Percentiles rank a stretch among this genome's conserved stretches.
These are phyloP conservation scores for Candida khao-thaluensis DNA, from an alignment of 805 yeast species.

Conservation along the genomic window DNA sequence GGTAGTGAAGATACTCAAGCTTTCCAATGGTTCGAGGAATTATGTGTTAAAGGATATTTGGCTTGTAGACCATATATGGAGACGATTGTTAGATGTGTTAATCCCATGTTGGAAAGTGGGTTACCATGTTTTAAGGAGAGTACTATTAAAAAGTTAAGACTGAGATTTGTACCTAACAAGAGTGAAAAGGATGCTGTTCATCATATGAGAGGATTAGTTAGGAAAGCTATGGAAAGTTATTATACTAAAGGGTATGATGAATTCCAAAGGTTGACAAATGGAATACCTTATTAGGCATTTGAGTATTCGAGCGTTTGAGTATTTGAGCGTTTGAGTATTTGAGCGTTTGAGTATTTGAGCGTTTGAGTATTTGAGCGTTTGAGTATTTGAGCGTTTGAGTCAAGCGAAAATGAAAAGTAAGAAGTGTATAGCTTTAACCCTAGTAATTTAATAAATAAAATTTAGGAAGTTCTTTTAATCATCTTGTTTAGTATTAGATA, in stretches of 20 bases:
- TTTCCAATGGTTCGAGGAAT: conserved; percentile 89
- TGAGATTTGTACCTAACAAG: conserved; percentile 78
- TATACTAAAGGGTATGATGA: conserved; percentile 96
- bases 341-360: too few relatives aligned
- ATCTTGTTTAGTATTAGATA: too few relatives aligned
- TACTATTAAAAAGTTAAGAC: conserved; percentile 74
- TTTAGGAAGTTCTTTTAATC: too few relatives aligned
- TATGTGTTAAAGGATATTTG: conserved; percentile 88
- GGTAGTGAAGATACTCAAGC: conserved; percentile 83
- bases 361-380: too few relatives aligned
- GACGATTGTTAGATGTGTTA: conserved; percentile 76
- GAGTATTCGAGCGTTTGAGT: too few relatives aligned
- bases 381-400: too few relatives aligned
- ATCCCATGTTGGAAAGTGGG: conserved; percentile 93
- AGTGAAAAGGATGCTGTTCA: conserved; percentile 82
- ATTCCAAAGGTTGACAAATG: conserved; percentile 94
- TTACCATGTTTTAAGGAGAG: conserved; percentile 92
- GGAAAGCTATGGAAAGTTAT: conserved; percentile 78
- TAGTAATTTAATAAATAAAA: too few relatives aligned
- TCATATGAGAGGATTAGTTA: conserved; percentile 71
- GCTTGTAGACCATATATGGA: conserved; percentile 88
- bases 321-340: too few relatives aligned
- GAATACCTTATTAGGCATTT: conserved; percentile 75
- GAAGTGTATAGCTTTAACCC: too few relatives aligned
- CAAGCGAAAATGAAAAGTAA: too few relatives aligned